Percentiles rank a stretch among this genome's conserved stretches.
phyloP scores from a whole-genome alignment of 768 basidiomycete species.

The Candolleomyces aberdarensis region DNA sequence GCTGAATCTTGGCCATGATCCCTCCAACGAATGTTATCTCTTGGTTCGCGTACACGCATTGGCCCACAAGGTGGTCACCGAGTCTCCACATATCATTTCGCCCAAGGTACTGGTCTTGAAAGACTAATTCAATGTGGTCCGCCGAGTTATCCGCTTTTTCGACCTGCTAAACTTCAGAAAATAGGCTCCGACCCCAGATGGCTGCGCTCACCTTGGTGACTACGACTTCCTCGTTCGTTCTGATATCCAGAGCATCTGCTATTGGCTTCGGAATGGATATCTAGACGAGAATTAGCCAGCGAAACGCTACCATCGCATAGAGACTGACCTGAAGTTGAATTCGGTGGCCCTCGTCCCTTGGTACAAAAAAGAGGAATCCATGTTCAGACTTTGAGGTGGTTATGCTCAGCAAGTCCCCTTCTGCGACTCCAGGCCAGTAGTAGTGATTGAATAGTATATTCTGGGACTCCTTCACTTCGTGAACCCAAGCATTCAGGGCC shows the following conservation, averaged over 20 bases:
- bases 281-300: slow-evolving; percentile 29
- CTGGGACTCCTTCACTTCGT: slow-evolving; percentile 59
- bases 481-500: slow-evolving; percentile 70
- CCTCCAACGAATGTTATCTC: slow-evolving; percentile 83
- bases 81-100: slow-evolving; percentile 97
- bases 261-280: slow-evolving; percentile 74
- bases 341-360: slow-evolving; percentile 60
- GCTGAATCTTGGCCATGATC: slow-evolving; percentile 78
- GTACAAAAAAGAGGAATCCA: slow-evolving; percentile 64
- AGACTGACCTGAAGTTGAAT: slow-evolving; percentile 60
- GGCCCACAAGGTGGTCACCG: slow-evolving; percentile 74
- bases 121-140: slow-evolving; percentile 84
- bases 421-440: slow-evolving; percentile 74
- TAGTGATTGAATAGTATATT: slow-evolving; percentile 67
- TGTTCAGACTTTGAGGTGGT: slow-evolving; percentile 32
- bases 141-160: slow-evolving; percentile 61
- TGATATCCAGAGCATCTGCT: slow-evolving; percentile 66
- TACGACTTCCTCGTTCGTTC: slow-evolving; percentile 69
- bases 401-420: slow-evolving; percentile 72
- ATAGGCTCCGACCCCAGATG: neutral
- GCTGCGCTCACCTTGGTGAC: slow-evolving; percentile 59
- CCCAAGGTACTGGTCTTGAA: slow-evolving; percentile 94
- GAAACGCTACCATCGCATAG: neutral
- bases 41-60: slow-evolving; percentile 81
- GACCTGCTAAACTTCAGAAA: slow-evolving; percentile 44